Evolutionary conservation across 345 rosid species (phyloP).

Genomic region (Salix arbutifolia): DNA sequence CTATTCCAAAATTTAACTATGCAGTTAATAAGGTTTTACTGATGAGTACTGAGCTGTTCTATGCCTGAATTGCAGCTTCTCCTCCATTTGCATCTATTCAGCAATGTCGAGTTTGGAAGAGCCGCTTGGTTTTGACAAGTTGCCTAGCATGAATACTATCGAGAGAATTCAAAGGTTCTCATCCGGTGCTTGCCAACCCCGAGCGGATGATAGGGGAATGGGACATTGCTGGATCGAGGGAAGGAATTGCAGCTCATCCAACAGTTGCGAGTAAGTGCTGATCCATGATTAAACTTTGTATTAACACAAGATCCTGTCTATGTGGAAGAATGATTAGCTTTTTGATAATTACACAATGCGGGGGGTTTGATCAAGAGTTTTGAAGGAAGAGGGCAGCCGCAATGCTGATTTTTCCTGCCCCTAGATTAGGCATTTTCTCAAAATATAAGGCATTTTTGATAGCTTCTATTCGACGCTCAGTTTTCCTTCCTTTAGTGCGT

Average conservation of each 20-base stretch:
- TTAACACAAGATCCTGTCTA: background rate
- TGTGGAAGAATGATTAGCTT: background rate
- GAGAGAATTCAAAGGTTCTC: slow-evolving; percentile 88
- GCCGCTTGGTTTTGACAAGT: slow-evolving; percentile 80
- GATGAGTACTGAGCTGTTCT: slow-evolving; percentile 22
- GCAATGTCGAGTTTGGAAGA: slow-evolving; percentile 96
- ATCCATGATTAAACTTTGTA: background rate
- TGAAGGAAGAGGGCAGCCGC: background rate
- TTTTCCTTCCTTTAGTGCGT: background rate
- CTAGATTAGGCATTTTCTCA: background rate
- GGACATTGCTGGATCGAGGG: slow-evolving; percentile 81
- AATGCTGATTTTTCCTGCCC: background rate
- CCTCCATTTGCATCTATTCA: slow-evolving; percentile 10
- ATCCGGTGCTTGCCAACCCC: slow-evolving; percentile 73
- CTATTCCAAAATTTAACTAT: background rate
- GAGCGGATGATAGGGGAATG: slow-evolving; percentile 61
- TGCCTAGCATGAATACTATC: slow-evolving; percentile 82
- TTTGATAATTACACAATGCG: background rate
- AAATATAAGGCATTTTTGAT: background rate
- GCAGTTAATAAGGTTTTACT: slow-evolving; percentile 7
- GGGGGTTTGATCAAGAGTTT: background rate
- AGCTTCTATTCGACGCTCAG: background rate
- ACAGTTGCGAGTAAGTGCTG: slow-evolving; percentile 54
- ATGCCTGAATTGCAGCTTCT: slow-evolving; percentile 37
- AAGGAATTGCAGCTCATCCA: slow-evolving; percentile 77